Evolutionary conservation across 768 basidiomycete species (phyloP), one percentile per base, ranked within the genome.

Genomic region (Dioszegia aurantiaca): DNA sequence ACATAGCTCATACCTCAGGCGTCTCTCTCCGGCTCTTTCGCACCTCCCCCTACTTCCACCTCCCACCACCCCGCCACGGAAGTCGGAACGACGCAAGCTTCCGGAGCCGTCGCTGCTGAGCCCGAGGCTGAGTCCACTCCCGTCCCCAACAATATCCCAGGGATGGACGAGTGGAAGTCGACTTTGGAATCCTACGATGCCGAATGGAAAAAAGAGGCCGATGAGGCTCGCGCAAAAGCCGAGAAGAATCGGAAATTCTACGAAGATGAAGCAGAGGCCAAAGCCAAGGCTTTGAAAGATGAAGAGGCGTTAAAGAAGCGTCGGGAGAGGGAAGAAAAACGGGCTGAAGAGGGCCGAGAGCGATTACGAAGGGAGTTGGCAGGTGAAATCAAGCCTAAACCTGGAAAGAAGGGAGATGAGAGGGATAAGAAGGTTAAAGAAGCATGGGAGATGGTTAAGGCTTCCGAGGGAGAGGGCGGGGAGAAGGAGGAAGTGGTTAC

Each of bases 51-150:
- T 36, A 54, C 65, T 30, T 54, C 47, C 19, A 43, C 47, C 11
- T 26, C 54, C 26, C 54, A 43, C 19, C 31, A 31, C 5, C 41
- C 54, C 42, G 43, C 54, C 23, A 55, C 40, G 31, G 37, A 60
- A 45, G 51, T 40, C 56, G 55, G 56, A 45, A 61, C 72, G 88
- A 88, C 88, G 17, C 49, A 65, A 31, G 51, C 51, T 28, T 6
- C 51, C 21, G 51, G 51, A 4, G 52, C 59, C 1, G 52, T 51
- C 8, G 27, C 61, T 6, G 61, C 62, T 4, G 56, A 59, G 33
- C 43, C 58, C 1, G 43, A 53, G 19, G 39, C 46, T 27, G 67
- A 68, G 36, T 31, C 41, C 2, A 58, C 43, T 23, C 55, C 64
- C 1, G 47, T 71, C n/a, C n/a, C n/a, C n/a, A n/a, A n/a, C n/a